Percentiles rank a stretch among this genome's conserved stretches.
These are phyloP conservation scores for Monosporascus sp. DNA, from an alignment of 2,329 filamentous ascomycete species.

Conservation along the genomic window DNA sequence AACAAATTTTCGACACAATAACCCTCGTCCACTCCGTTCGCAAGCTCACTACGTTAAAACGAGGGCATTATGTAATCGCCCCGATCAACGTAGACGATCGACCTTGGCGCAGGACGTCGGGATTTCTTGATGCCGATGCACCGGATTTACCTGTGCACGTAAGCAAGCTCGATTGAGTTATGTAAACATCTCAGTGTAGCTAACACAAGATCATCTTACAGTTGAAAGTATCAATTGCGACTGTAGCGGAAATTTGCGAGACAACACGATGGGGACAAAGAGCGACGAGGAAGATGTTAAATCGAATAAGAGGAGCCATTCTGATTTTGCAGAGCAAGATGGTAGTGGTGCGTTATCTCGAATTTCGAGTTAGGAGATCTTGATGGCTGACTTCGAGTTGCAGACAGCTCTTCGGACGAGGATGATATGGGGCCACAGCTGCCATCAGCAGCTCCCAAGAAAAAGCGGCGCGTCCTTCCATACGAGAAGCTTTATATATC, in stretches of 20 bases:
- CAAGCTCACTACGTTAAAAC: too few species aligned
- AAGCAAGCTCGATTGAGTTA: not conserved
- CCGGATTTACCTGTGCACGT: too few species aligned
- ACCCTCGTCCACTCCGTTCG: too few species aligned
- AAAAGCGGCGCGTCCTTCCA: constrained; percentile 84
- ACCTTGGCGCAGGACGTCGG: too few species aligned
- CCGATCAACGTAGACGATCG: too few species aligned
- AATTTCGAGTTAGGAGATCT: not conserved
- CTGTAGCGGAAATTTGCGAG: not conserved
- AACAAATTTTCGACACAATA: too few species aligned
- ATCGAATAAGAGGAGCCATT: constrained; percentile 26
- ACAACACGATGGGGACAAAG: constrained; percentile 19
- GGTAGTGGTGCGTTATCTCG: constrained; percentile 11
- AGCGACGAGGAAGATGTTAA: constrained; percentile 9
- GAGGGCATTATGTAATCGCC: too few species aligned
- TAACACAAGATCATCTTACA: not conserved
- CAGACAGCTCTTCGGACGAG: constrained; percentile 66
- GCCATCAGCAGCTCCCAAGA: constrained; percentile 76
- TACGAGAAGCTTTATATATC: constrained; percentile 95
- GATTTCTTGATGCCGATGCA: too few species aligned
- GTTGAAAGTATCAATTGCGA: too few species aligned
- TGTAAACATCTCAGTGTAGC: not conserved
- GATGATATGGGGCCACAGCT: constrained; percentile 93
- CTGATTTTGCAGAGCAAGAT: constrained; percentile 23
- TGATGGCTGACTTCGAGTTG: constrained; percentile 5